Percentiles rank a stretch among this genome's conserved stretches.
phyloP scores from a whole-genome alignment of 495 filamentous ascomycete genomes.

The Ascobolus immersus region DNA sequence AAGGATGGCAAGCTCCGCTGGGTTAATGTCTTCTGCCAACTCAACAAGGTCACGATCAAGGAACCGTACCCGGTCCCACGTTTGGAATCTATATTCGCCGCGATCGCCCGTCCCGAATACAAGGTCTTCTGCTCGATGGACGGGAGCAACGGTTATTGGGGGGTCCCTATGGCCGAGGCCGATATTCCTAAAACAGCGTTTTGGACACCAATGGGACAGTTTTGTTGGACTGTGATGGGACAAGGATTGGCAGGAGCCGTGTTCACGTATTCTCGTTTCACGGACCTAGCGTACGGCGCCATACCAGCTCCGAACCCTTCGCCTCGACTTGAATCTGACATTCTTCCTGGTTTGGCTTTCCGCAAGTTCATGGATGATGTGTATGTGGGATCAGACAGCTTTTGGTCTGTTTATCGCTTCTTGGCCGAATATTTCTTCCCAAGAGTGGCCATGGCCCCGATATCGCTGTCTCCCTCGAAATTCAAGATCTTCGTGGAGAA shows the following conservation, averaged over 20 bases:
- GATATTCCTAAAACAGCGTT: conserved; percentile 5
- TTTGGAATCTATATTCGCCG: conserved; percentile 2
- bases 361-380: conserved; percentile 3
- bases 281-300: not conserved
- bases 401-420: not conserved
- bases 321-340: too few relatives aligned
- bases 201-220: not conserved
- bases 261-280: conserved; percentile 1
- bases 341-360: too few relatives aligned
- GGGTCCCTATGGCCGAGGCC: not conserved
- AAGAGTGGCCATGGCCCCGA: not conserved
- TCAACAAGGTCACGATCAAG: not conserved
- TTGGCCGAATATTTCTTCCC: not conserved
- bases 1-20: not conserved
- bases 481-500: not conserved
- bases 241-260: not conserved
- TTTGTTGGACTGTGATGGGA: not conserved
- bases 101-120: not conserved
- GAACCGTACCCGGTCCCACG: not conserved
- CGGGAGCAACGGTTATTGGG: conserved; percentile 1
- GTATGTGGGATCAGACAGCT: not conserved
- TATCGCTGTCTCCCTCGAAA: not conserved
- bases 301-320: not conserved
- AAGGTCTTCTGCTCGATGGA: not conserved
- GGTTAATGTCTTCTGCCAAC: conserved; percentile 1